Conservation (phyloP, 1,284 basidiomycete genomes). For the Papiliotrema nemorosa region DNA sequence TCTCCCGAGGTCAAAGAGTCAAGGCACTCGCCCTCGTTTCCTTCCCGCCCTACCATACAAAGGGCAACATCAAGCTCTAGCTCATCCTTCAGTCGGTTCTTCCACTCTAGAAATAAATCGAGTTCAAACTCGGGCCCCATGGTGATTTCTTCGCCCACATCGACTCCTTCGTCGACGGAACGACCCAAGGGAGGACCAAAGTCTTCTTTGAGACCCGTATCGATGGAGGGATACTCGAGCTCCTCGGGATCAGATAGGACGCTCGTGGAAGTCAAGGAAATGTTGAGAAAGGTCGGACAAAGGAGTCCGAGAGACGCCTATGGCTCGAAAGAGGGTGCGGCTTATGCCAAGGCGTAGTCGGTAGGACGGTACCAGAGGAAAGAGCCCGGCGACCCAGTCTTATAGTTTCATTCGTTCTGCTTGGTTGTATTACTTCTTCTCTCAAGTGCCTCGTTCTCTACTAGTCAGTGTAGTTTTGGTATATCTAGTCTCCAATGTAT, state of each 20-base stretch:
- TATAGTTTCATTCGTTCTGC: too few species aligned
- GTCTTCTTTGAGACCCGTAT: constrained; percentile 2
- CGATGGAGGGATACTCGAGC: constrained; percentile 2
- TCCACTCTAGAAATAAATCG: constrained; percentile 15
- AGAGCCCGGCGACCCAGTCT: too few species aligned
- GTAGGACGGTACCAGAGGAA: too few species aligned
- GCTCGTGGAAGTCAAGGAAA: constrained; percentile 4
- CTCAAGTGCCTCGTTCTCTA: too few species aligned
- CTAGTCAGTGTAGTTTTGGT: too few species aligned
- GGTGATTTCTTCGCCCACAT: background rate
- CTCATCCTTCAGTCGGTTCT: constrained; percentile 23
- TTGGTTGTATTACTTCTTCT: too few species aligned
- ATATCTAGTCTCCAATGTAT: too few species aligned
- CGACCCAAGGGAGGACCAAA: background rate
- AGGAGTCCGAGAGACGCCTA: background rate
- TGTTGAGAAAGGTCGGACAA: constrained; percentile 6
- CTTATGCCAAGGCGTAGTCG: too few species aligned
- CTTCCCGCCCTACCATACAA: constrained; percentile 11
- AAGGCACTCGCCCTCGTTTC: background rate
- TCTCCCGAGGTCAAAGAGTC: background rate
- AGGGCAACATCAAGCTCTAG: constrained; percentile 3
- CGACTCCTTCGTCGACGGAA: background rate
- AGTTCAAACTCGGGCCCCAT: background rate
- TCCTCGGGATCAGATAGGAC: constrained; percentile 12
- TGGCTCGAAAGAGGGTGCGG: background rate